Evolutionary conservation across 768 basidiomycete genomes (phyloP).

Genomic region (Mrakia gelida): DNA sequence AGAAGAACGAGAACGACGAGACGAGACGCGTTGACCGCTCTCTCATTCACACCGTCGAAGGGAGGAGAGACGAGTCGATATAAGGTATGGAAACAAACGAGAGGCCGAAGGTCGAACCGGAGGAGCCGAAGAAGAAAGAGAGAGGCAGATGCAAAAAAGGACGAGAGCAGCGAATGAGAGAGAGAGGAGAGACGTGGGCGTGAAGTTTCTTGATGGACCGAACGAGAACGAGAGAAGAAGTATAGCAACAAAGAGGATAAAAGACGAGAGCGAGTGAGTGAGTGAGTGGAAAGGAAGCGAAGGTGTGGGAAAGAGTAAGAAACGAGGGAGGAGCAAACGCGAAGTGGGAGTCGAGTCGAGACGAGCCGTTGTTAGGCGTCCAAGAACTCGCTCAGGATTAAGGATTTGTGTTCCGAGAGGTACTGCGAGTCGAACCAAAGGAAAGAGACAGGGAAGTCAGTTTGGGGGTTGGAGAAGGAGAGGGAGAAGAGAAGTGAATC

Average conservation of each 20-base stretch:
- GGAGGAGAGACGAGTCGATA: too few species aligned
- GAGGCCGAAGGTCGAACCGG: neutral
- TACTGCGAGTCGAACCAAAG: neutral
- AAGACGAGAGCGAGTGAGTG: neutral
- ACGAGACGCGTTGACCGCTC: too few species aligned
- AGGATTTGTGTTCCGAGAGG: conserved; percentile 8
- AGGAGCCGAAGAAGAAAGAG: neutral
- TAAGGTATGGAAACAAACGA: neutral
- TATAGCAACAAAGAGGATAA: neutral
- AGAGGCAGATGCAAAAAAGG: neutral
- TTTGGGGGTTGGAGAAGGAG: neutral
- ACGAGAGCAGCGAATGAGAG: neutral
- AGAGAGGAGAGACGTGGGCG: neutral
- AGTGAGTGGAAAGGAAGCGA: neutral
- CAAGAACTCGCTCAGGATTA: conserved; percentile 18
- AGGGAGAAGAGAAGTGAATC: neutral
- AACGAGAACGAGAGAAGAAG: neutral
- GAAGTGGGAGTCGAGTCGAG: too few species aligned
- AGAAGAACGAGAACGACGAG: too few species aligned
- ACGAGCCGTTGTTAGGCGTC: neutral
- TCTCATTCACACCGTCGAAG: neutral
- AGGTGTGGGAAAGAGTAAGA: neutral
- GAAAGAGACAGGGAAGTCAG: neutral
- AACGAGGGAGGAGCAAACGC: neutral
- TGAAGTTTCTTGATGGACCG: neutral